Evolutionary conservation across 495 filamentous ascomycete genomes (phyloP).

Genomic region (Tuber brumale): DNA sequence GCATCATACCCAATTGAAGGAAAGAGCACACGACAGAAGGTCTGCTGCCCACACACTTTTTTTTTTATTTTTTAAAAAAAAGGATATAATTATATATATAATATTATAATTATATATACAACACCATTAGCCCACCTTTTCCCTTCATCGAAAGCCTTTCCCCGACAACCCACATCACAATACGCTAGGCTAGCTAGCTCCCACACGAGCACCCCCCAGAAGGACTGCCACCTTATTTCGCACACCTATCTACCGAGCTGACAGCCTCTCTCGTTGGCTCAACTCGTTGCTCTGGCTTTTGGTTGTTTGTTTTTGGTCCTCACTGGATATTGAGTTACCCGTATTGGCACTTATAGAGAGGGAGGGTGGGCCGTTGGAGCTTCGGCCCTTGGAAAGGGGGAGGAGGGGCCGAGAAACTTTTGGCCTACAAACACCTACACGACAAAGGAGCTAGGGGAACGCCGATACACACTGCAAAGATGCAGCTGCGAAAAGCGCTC

Average conservation of each 20-base stretch:
- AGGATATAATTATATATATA: neutral
- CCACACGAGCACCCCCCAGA: neutral
- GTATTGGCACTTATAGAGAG: neutral
- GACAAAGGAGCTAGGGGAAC: neutral
- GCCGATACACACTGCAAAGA: constrained; percentile 9
- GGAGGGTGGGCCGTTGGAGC: neutral
- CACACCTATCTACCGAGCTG: neutral
- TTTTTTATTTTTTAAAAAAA: no score
- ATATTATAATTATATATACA: neutral
- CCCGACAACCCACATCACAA: neutral
- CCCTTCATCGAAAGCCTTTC: neutral
- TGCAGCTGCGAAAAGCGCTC: constrained; percentile 17
- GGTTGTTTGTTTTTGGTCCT: neutral
- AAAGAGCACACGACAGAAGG: neutral
- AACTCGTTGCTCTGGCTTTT: neutral
- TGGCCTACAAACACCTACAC: neutral
- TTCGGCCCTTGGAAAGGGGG: neutral
- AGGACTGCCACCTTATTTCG: neutral
- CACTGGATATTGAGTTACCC: neutral
- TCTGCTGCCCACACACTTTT: neutral
- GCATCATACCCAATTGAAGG: neutral
- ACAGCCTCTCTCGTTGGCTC: neutral
- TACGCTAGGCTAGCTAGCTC: neutral
- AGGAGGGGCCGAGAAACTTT: neutral
- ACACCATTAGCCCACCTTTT: neutral